Percentiles rank a stretch among this genome's conserved stretches.
Evolutionary conservation across 2,329 filamentous ascomycete genomes (phyloP).

Genomic region (Phaeophleospora eucalypticola): DNA sequence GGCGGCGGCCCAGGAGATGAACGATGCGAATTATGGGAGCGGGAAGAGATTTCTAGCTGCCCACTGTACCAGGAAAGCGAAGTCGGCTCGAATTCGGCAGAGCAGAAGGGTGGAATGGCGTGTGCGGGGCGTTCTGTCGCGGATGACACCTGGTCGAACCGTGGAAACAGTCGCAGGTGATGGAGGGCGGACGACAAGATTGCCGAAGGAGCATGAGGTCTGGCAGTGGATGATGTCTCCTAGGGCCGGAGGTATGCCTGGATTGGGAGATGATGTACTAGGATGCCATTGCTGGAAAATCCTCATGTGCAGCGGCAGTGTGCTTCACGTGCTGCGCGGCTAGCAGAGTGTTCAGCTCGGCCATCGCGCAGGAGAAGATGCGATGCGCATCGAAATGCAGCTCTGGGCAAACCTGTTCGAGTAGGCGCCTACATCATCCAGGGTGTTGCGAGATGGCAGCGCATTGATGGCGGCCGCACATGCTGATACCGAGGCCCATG

Average conservation of each 20-base stretch:
- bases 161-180: not conserved
- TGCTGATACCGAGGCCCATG: no score
- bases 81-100: conserved; percentile 6
- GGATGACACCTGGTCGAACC: not conserved
- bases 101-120: not conserved
- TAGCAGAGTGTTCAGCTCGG: not conserved
- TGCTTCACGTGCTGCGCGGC: not conserved
- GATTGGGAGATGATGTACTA: conserved; percentile 11
- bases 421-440: not conserved
- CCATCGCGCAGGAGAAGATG: no score
- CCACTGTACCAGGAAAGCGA: conserved; percentile 7
- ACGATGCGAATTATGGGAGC: not conserved
- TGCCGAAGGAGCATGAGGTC: conserved; percentile 12
- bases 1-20: not conserved
- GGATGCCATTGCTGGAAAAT: conserved; percentile 1
- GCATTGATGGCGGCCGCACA: no score
- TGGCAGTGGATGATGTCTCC: conserved; percentile 9
- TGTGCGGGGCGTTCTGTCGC: not conserved
- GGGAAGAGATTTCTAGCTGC: not conserved
- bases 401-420: not conserved
- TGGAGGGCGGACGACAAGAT: conserved; percentile 9
- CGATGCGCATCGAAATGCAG: not conserved
- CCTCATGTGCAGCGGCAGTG: not conserved
- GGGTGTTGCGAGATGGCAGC: no score
- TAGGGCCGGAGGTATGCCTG: conserved; percentile 14